Evolutionary conservation across 805 yeast species (phyloP).

Genomic region (Hagleromyces aurorensis): DNA sequence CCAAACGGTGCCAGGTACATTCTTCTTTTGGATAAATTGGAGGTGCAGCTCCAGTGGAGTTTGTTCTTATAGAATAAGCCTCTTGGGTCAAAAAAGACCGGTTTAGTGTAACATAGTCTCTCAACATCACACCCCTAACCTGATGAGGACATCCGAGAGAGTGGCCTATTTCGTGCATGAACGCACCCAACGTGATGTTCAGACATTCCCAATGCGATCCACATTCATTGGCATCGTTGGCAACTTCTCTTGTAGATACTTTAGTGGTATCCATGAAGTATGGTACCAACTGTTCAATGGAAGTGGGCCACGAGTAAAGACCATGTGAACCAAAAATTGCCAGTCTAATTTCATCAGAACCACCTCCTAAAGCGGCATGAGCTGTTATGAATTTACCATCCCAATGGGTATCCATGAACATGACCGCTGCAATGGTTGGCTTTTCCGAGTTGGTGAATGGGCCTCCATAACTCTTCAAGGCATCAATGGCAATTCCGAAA

Average conservation of each 20-base stretch:
- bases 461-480: slow-evolving; percentile 48
- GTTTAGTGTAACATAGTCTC: slow-evolving; percentile 76
- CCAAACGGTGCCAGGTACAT: slow-evolving; percentile 84
- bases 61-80: slow-evolving; percentile 45
- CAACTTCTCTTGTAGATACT: slow-evolving; percentile 62
- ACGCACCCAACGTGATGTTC: slow-evolving; percentile 83
- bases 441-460: slow-evolving; percentile 40
- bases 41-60: slow-evolving; percentile 36
- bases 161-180: slow-evolving; percentile 94
- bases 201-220: slow-evolving; percentile 87
- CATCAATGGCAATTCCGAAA: slow-evolving; percentile 73
- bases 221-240: slow-evolving; percentile 80
- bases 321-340: slow-evolving; percentile 96
- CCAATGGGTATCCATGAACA: slow-evolving; percentile 81
- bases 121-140: slow-evolving; percentile 79
- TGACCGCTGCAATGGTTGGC: slow-evolving; percentile 74
- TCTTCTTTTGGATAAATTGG: slow-evolving; percentile 53
- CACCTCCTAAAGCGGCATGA: slow-evolving; percentile 96
- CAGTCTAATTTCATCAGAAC: slow-evolving; percentile 54
- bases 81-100: slow-evolving; percentile 77
- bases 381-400: slow-evolving; percentile 56
- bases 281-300: slow-evolving; percentile 59
- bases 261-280: slow-evolving; percentile 66
- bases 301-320: slow-evolving; percentile 85
- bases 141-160: slow-evolving; percentile 88